Evolutionary conservation across 495 filamentous ascomycete genomes (phyloP), one percentile per base, ranked within the genome.

Genomic region (Penicillium waksmanii): DNA sequence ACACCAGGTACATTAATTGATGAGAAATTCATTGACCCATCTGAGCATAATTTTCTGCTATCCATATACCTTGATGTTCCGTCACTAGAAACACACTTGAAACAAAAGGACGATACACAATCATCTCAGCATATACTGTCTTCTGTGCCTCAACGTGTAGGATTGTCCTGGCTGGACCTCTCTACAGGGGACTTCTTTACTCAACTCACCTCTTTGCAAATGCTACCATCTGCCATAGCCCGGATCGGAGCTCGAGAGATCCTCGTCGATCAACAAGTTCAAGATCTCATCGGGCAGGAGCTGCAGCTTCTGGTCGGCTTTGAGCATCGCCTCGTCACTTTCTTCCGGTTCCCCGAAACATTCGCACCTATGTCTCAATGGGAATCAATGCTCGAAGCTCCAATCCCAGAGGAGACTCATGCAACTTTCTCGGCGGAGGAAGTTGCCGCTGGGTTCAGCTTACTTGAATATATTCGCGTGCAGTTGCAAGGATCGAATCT

Each of bases 1-100:
- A 97, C 95, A 0, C 93, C 96, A 0, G 95, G 95, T 9, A 99
- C 95, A 1, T 74, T 98, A 44, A 96, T 98, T 64, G 95, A 99
- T 71, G 96, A 99, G 73, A 92, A 93, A 61, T 98, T 97, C 71
- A 90, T 98, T 78, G 90, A 97, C 66, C 89, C 92, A 0, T 92
- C 88, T 53, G 86, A 91, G 61, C 96, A 96, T 70, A 96, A 97
- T 68, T 98, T 92, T 69, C 73, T 98, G 42, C 83, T 98, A 61
- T 86, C 89, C 38, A 81, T 96, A 38, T 84, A 93, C 65, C 56
- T 82, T 13, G 77, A 84, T 56, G 52, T 64, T 6, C 25, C 66
- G 8, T 42, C 65, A 12, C 43, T 76, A 36, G 54, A 66, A 48
- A 31, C 36, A n/a, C 56, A 64, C n/a, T 57, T 64, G 21, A 63